Evolutionary conservation across 495 filamentous ascomycete genomes (phyloP).

Genomic region (Hypoxylon rickii): DNA sequence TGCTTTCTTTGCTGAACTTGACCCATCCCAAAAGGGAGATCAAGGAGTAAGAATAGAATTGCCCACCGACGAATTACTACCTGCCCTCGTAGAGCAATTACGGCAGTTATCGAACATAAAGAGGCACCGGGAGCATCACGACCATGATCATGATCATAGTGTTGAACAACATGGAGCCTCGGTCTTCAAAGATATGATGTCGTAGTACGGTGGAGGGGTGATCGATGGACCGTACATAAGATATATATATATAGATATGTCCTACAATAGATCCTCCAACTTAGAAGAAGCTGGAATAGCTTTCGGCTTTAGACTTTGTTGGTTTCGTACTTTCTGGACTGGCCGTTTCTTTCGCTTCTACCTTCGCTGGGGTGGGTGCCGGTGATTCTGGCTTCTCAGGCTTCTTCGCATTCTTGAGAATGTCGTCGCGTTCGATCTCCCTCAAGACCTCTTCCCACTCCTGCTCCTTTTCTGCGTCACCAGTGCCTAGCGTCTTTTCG

Average conservation of each 20-base stretch:
- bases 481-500: conserved; percentile 78
- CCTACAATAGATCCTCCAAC: neutral
- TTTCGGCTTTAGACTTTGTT: conserved; percentile 30
- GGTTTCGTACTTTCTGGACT: conserved; percentile 15
- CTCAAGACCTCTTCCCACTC: conserved; percentile 92
- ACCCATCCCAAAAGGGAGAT: conserved; percentile 51
- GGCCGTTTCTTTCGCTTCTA: conserved; percentile 12
- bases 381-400: conserved; percentile 32
- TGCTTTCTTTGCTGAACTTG: conserved; percentile 61
- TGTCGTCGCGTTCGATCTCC: conserved; percentile 81
- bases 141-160: conserved; percentile 14
- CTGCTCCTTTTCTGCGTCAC: conserved; percentile 72
- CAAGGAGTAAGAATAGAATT: conserved; percentile 58
- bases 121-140: neutral
- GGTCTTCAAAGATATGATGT: conserved; percentile 58
- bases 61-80: conserved; percentile 59
- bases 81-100: conserved; percentile 54
- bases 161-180: conserved; percentile 32
- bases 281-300: conserved; percentile 48
- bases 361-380: conserved; percentile 8
- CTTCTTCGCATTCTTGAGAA: conserved; percentile 56
- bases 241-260: conserved; percentile 23
- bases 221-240: conserved; percentile 23
- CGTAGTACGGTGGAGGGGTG: conserved; percentile 32
- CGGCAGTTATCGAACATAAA: conserved; percentile 22